Percentiles rank a stretch among this genome's conserved stretches.
Conservation (phyloP, 495 filamentous ascomycete genomes). For the Neurospora sp. region DNA sequence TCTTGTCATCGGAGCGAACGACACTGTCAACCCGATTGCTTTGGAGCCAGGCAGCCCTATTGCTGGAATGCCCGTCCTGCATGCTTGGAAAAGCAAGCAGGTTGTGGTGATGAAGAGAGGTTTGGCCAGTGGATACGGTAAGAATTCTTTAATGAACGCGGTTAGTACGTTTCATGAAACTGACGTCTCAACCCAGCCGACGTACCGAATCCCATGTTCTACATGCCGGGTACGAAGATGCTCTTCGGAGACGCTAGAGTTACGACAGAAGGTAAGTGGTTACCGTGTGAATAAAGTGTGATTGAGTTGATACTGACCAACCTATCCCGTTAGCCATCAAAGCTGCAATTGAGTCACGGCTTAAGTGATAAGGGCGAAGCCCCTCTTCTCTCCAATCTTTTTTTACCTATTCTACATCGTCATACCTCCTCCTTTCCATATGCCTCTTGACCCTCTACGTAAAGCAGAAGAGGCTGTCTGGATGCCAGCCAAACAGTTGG, state of each 20-base stretch:
- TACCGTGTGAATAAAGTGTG: background rate
- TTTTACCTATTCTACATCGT: background rate
- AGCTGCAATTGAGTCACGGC: slow-evolving; percentile 36
- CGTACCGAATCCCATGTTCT: slow-evolving; percentile 83
- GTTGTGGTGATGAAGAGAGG: slow-evolving; percentile 80
- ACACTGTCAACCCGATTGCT: slow-evolving; percentile 78
- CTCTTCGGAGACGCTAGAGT: slow-evolving; percentile 75
- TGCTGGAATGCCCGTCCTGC: slow-evolving; percentile 76
- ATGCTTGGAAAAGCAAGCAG: slow-evolving; percentile 85
- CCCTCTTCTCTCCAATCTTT: background rate
- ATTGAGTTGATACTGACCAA: slow-evolving; percentile 1
- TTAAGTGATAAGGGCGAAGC: slow-evolving; percentile 18
- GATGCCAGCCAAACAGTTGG: background rate
- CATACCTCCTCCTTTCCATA: background rate
- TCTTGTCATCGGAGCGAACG: slow-evolving; percentile 76
- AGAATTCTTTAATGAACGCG: slow-evolving; percentile 11
- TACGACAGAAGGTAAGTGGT: slow-evolving; percentile 58
- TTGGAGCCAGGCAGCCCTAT: slow-evolving; percentile 68
- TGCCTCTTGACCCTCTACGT: background rate
- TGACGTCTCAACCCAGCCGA: slow-evolving; percentile 37
- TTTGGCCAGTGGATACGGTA: slow-evolving; percentile 72
- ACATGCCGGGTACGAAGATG: slow-evolving; percentile 74
- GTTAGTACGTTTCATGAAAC: background rate
- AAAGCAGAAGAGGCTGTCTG: background rate
- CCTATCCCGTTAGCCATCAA: slow-evolving; percentile 36